Conservation (phyloP, 1,284 basidiomycete genomes). For the Melampsora allii-populina region DNA sequence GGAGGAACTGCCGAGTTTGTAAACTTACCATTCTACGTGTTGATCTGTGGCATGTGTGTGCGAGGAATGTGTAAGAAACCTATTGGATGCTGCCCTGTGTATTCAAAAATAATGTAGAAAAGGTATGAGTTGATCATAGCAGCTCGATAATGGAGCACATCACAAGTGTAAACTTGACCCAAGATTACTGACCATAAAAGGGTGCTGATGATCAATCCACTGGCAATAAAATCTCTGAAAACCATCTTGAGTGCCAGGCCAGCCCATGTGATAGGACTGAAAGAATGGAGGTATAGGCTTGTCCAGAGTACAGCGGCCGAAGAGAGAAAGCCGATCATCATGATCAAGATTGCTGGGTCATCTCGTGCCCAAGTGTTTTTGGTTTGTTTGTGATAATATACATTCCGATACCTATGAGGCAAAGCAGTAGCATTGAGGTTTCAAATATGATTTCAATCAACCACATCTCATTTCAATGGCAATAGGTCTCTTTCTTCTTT, state of each 20-base stretch:
- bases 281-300: slow-evolving; percentile 68
- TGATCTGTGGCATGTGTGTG: slow-evolving; percentile 61
- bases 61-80: slow-evolving; percentile 65
- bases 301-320: slow-evolving; percentile 79
- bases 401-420: slow-evolving; percentile 66
- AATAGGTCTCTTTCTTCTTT: slow-evolving; percentile 10
- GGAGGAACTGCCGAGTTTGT: neutral
- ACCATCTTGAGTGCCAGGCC: slow-evolving; percentile 73
- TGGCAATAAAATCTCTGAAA: slow-evolving; percentile 75
- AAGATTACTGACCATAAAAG: slow-evolving; percentile 64
- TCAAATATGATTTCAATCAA: slow-evolving; percentile 52
- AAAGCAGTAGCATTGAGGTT: slow-evolving; percentile 46
- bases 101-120: neutral
- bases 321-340: slow-evolving; percentile 63
- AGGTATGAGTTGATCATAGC: no score
- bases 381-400: slow-evolving; percentile 93
- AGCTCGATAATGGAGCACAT: no score
- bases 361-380: slow-evolving; percentile 97
- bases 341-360: slow-evolving; percentile 84
- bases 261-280: slow-evolving; percentile 58
- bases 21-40: slow-evolving; percentile 51
- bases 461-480: neutral
- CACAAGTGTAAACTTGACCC: neutral
- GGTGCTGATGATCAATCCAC: slow-evolving; percentile 69
- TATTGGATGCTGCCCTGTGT: slow-evolving; percentile 67